Base-by-base conservation (phyloP, 1,284 basidiomycete genomes). In the Rhodotorula sp. region DNA sequence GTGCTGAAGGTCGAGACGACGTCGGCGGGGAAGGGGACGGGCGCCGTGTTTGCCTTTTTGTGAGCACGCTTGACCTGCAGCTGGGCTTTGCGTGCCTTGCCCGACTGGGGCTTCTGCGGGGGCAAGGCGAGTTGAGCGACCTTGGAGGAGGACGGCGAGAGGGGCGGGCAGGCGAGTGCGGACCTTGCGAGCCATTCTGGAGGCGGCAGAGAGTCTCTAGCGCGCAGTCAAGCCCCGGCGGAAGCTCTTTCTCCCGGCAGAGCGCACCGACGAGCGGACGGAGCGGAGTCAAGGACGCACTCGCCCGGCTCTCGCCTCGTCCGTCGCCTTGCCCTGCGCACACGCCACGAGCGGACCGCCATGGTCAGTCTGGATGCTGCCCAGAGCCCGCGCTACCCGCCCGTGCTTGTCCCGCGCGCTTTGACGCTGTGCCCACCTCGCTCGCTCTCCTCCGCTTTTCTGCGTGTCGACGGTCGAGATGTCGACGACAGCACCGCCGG, bases 31-130 rank as follows among this genome's bases (percentile, higher is more conserved):
- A 63, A 80, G 70, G 27, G 66, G 75, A 70, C 67, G 78, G 75
- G 68, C 77, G 76, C 72, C 80, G 81, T 56, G 79, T 75, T 92
- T 90, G 90, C 91, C 49, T 91, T 88, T 80, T 93, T 93, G 48
- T 89, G 82, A 1, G 91, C 91, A n/a, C 91, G 88, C 77, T 90
- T 90, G 70, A 87, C 84, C 79, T 89, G 87, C 9, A 88, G 84
- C 73, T 90, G 86, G 9, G 52, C 50, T 42, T 73, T 74, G 54
- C 70, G 68, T 2, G 66, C 64, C 57, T 76, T 71, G 55, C 68
- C 73, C 21, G 66, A 68, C 4, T n/a, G 50, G 21, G 73, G 73
- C 50, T 71, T 74, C 70, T 74, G 69, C 4, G 21, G 3, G 34
- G 13, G 42, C 14, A 19, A 5, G n/a, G 4, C 14, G 9, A 46